phyloP scores from a whole-genome alignment of 2,329 filamentous ascomycete species.

The Cladosporium halotolerans region DNA sequence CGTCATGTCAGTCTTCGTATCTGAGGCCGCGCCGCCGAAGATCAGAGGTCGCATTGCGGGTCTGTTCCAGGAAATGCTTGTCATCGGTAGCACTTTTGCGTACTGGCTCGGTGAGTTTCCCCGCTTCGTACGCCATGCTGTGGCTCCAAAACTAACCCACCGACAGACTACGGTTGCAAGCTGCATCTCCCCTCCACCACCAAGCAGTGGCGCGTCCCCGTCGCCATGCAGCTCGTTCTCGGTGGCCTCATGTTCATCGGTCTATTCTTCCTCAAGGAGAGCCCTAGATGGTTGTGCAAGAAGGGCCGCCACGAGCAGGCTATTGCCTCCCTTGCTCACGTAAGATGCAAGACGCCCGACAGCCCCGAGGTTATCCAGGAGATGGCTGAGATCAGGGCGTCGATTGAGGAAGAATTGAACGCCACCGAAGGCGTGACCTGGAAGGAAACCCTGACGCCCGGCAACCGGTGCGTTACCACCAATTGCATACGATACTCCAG shows the following conservation, averaged over 20 bases:
- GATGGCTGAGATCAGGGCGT: constrained; percentile 35
- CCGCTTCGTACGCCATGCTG: too few relatives aligned
- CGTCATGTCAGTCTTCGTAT: constrained; percentile 55
- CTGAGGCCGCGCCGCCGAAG: constrained; percentile 52
- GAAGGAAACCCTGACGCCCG: constrained; percentile 30
- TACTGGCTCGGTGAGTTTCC: constrained; percentile 22
- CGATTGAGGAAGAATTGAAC: constrained; percentile 37
- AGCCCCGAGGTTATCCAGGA: constrained; percentile 25
- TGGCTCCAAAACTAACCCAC: not conserved
- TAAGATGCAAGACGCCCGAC: constrained; percentile 43
- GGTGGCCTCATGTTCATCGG: constrained; percentile 47
- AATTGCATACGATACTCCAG: constrained; percentile 6
- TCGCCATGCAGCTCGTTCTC: constrained; percentile 58
- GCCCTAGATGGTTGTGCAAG: constrained; percentile 35
- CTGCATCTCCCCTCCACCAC: constrained; percentile 14
- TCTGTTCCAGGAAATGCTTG: constrained; percentile 15
- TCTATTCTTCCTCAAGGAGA: constrained; percentile 35
- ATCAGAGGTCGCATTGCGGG: constrained; percentile 41
- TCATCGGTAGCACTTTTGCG: constrained; percentile 21
- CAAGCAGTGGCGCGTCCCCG: constrained; percentile 44
- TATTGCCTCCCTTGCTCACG: constrained; percentile 50
- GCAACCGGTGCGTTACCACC: not conserved
- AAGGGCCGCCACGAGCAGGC: constrained; percentile 42
- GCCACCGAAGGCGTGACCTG: constrained; percentile 37
- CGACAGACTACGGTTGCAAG: constrained; percentile 16